Evolutionary conservation across 768 basidiomycete genomes (phyloP).

Genomic region (Trametes cinnabarina): DNA sequence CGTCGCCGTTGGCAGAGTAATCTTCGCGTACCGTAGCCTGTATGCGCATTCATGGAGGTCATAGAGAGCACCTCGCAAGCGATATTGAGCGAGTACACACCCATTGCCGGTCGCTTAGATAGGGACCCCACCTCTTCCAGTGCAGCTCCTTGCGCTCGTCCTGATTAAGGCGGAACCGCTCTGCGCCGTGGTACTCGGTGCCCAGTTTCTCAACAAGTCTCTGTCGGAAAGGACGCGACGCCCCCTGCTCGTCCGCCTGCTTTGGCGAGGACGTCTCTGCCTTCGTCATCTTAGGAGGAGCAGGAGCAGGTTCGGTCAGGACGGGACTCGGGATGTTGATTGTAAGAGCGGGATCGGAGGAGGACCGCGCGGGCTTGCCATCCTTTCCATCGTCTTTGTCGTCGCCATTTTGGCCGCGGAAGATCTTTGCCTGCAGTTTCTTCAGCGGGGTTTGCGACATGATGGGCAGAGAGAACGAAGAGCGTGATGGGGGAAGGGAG

Average conservation of each 20-base stretch:
- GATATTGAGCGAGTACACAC: constrained; percentile 42
- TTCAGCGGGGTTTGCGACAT: constrained; percentile 52
- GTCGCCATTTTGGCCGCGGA: constrained; percentile 43
- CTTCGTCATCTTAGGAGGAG: constrained; percentile 43
- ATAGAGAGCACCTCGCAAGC: neutral
- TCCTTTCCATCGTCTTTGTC: constrained; percentile 20
- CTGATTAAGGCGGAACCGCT: constrained; percentile 82
- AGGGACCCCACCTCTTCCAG: constrained; percentile 99
- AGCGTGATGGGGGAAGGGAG: constrained; percentile 9
- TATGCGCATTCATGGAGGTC: neutral
- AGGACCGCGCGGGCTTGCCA: constrained; percentile 26
- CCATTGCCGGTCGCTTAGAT: constrained; percentile 97
- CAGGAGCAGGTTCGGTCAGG: constrained; percentile 30
- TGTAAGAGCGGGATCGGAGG: constrained; percentile 41
- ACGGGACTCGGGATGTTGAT: constrained; percentile 67
- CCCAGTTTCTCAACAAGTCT: constrained; percentile 65
- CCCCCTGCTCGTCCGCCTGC: constrained; percentile 6
- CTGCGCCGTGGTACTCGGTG: constrained; percentile 71
- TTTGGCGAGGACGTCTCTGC: constrained; percentile 19
- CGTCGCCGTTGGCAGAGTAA: constrained; percentile 94
- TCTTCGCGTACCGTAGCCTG: constrained; percentile 98
- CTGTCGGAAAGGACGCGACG: constrained; percentile 53
- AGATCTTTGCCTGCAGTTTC: constrained; percentile 74
- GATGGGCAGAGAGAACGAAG: constrained; percentile 13
- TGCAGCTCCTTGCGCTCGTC: constrained; percentile 77